Base-by-base conservation (phyloP, 2,329 filamentous ascomycete species). In the Monascus ruber region DNA sequence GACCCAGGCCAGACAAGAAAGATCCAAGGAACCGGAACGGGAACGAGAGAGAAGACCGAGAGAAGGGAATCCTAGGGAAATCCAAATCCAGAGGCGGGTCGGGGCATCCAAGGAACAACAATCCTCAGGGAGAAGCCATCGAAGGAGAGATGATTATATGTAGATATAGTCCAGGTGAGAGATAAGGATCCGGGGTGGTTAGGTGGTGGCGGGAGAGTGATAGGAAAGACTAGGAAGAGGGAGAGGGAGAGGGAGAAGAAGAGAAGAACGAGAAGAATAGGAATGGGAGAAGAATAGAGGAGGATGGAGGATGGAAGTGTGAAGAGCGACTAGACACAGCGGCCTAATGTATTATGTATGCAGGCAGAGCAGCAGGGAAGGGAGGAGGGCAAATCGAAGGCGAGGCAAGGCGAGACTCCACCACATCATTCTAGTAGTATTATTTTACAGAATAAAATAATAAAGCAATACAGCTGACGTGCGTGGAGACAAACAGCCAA, bases 71-170 rank as follows among this genome's bases (percentile, higher is more conserved):
- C 37, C 17, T 43, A 40, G 40, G 39, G 42, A 41, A 43, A 38
- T 40, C 37, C 46, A 42, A 33, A 35, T 38, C 43, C 32, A 34
- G 35, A 37, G 40, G 39, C 35, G 36, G 26, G 38, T 27, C 35
- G 7, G 31, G 34, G 26, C 28, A 44, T 42, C 42, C 44, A 42
- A 43, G 31, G 39, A 32, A 42, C 39, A 41, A 42, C 45, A 40
- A 44, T 34, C 38, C 42, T 36, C 33, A 17, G 37, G 42, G 49
- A 34, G 47, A 42, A 51, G 44, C 48, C 48, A 51, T 51, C 40
- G 47, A 48, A 45, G 40, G 43, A 47, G 40, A 41, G 39, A 39
- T 48, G n/a, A 33, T 33, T 9, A 11, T 8, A 8, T 33, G 24
- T 33, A 17, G 17, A 17, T 17, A 17, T 2, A 17, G 17, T 4